Evolutionary conservation across 176 grass and related monocot genomes (phyloP), one percentile per base, ranked within the genome.

Genomic region (Chrysopogon serrulatus): DNA sequence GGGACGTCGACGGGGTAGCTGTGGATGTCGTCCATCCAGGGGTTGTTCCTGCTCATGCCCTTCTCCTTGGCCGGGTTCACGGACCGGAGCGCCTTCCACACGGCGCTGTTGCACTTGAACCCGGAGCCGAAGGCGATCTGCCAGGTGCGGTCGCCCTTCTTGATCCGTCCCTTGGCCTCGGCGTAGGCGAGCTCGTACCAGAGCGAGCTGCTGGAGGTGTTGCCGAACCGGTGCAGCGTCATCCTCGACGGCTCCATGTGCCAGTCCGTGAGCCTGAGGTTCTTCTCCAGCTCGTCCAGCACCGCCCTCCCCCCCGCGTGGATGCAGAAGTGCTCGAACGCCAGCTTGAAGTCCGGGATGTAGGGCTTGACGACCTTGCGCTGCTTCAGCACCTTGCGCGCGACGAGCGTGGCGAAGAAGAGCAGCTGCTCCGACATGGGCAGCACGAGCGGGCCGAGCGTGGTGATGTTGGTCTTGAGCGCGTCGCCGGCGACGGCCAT

Each of bases 251-350:
- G 88, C 85, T 93, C 91, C 85, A 93, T 90, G 85, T 93, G 91
- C 91, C 88, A 85, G 26, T 90, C 81, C 9, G 82, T 47, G 41
- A 93, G 82, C 73, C 56, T 68, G 51, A 93, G 77, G 74, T 83
- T 86, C 68, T 71, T 83, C 88, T 93, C 91, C 68, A 93, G 30
- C 88, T 88, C 69, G 73, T 93, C 91, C 51, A 93, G 85, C 77
- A 93, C 91, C 0, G 82, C 88, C 0, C 88, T 28, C 0, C 91
- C 91, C 0, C 92, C 92, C 3, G 91, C 91, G 74, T 93, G 91
- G 79, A 93, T 90, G 86, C 91, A 93, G 74, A 93, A 88, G 88
- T 93, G 91, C 68, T 93, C 91, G 76, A 93, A 88, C 23, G 91
- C 88, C 34, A 88, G 68, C 86, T 93, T 93, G 88, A 93, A 93